Evolutionary conservation across 2,329 filamentous ascomycete species (phyloP).

Genomic region (Talaromyces rugulosus): DNA sequence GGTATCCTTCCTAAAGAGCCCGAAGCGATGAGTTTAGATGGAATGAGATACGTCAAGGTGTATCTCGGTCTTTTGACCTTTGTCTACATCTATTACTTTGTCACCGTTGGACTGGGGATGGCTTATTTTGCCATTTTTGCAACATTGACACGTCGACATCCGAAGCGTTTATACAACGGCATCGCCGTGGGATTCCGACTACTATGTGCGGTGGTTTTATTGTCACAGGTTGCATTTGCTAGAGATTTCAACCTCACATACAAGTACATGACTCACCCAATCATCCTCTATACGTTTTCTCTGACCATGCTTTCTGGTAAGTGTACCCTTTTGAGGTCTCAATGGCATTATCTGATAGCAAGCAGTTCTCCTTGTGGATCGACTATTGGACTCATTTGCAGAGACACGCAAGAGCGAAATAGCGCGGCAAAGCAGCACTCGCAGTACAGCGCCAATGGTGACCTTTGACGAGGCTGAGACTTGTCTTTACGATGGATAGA

Average conservation of each 20-base stretch:
- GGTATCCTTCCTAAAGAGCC: conserved; percentile 30
- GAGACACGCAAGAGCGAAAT: conserved; percentile 19
- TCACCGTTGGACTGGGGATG: conserved; percentile 33
- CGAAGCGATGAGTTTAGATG: conserved; percentile 24
- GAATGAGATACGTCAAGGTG: conserved; percentile 28
- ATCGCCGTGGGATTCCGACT: conserved; percentile 26
- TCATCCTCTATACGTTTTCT: conserved; percentile 34
- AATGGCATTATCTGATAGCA: neutral
- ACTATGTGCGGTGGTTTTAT: conserved; percentile 25
- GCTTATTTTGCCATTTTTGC: conserved; percentile 32
- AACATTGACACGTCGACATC: conserved; percentile 25
- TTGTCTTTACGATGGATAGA: neutral
- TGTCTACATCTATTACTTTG: conserved; percentile 39
- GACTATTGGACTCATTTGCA: conserved; percentile 29
- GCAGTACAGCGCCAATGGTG: conserved; percentile 9
- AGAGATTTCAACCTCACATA: conserved; percentile 30
- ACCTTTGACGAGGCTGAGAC: conserved; percentile 1
- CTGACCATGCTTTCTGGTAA: conserved; percentile 27
- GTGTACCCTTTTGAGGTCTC: conserved; percentile 8
- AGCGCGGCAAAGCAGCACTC: conserved; percentile 15
- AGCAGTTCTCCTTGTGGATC: conserved; percentile 31
- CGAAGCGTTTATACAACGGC: conserved; percentile 17
- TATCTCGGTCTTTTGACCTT: conserved; percentile 36
- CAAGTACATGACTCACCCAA: conserved; percentile 37
- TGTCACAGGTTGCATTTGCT: conserved; percentile 26